Evolutionary conservation across 306 rosid genomes (phyloP), one percentile per base, ranked within the genome.

Genomic region (Phaseolus lunatus): DNA sequence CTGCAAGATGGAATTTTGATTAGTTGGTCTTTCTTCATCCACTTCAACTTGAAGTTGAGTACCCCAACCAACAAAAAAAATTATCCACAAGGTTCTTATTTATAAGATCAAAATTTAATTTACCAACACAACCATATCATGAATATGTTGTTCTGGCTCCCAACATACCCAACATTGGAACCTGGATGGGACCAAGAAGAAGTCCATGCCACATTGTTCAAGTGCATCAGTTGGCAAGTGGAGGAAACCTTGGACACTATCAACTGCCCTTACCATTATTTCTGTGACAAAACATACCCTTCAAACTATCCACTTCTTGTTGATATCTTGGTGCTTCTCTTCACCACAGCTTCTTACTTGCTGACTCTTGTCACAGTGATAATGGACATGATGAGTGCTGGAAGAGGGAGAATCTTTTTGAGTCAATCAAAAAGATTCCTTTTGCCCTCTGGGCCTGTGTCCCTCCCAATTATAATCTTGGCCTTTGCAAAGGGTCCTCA

Each of bases 141-240:
- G 93, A 78, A 85, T 50, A 79, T 77, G 80, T 74, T 78, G 37
- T 70, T 80, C 70, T 78, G 85, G 81, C 86, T 65, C 66, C 89
- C 86, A 61, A 76, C 85, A 19, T 52, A 84, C 78, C 84, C 81
- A 44, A 81, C 91, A 76, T 67, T 83, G 69, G 86, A 83, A 70
- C 82, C 87, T 35, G 84, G 86, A 78, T 80, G 86, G 91, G 79
- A 66, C 53, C 58, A 6, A 29, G 73, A 78, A 66, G 87, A 90
- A 67, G 73, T 86, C 77, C 79, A 69, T 15, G 58, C 76, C 58
- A 87, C 79, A 72, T 92, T 94, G 86, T 90, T 90, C 92, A 92
- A 94, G 79, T 94, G 98, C 78, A 74, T 87, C n/a, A 88, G 92
- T 75, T 94, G 98, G 97, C 98, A 94, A 84, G 78, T 90, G 37